Evolutionary conservation across 2,329 filamentous ascomycete species (phyloP).

Genomic region (Trichoderma koningiopsis): DNA sequence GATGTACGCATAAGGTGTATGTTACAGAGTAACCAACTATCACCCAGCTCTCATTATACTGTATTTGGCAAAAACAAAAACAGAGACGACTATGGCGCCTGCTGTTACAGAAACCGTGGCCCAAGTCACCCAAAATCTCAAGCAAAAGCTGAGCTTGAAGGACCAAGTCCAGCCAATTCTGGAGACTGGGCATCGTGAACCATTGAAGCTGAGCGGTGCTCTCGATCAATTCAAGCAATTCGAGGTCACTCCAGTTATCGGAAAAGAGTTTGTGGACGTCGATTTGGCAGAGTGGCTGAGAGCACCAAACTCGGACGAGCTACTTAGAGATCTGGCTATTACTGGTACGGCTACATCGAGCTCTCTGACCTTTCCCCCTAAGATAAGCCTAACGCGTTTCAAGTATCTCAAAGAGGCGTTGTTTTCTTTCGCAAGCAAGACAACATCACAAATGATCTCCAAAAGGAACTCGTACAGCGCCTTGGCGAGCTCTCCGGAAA

Average conservation of each 20-base stretch:
- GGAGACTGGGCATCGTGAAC: constrained; percentile 14
- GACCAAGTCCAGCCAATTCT: neutral
- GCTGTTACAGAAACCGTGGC: constrained; percentile 16
- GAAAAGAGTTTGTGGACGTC: constrained; percentile 48
- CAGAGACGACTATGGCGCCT: neutral
- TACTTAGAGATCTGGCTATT: constrained; percentile 57
- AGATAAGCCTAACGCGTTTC: neutral
- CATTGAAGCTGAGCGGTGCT: constrained; percentile 18
- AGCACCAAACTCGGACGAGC: constrained; percentile 46
- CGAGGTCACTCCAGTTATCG: constrained; percentile 53
- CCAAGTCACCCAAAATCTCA: constrained; percentile 8
- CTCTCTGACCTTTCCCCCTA: no score
- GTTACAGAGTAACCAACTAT: neutral
- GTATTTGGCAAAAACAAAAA: neutral
- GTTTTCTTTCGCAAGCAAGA: constrained; percentile 43
- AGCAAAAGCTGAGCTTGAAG: constrained; percentile 1
- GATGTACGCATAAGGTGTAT: neutral
- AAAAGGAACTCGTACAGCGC: constrained; percentile 43
- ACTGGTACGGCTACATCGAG: constrained; percentile 37
- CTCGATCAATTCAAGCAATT: constrained; percentile 43
- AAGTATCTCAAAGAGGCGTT: constrained; percentile 42
- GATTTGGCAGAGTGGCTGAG: constrained; percentile 40
- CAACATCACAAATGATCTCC: constrained; percentile 39
- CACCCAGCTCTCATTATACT: neutral
- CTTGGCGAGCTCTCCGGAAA: constrained; percentile 40